Base-by-base conservation (phyloP, 768 basidiomycete genomes). In the Auriscalpium vulgare region DNA sequence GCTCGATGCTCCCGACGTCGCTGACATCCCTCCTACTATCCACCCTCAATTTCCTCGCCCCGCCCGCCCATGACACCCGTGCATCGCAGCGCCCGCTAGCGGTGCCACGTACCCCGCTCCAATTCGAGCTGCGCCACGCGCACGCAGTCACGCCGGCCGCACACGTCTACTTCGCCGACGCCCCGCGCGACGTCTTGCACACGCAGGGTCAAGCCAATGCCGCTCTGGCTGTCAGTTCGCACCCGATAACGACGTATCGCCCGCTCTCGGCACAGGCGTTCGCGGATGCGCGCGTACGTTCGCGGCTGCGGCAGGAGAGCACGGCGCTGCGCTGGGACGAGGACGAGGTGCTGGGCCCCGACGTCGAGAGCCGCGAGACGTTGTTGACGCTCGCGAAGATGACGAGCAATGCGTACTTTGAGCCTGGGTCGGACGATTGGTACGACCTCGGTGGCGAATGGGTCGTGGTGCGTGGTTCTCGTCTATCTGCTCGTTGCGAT, bases 301-400 rank as follows among this genome's bases (percentile, higher is more conserved):
- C 74, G 45, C 71, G 73, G 63, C 65, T 68, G 51, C 65, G 69
- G 29, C 67, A 68, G 17, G 71, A 80, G 66, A 75, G 65, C 50
- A 70, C 72, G 14, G 59, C 66, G 3, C 53, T 82, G 29, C 65
- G 72, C 10, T 95, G 94, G 93, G 72, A 82, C 13, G 78, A 82
- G 47, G 75, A 76, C 21, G 79, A 87, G 37, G 76, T 89, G 0
- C 64, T 67, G 6, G 84, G 79, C 1, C 95, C 95, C 1, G 85
- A 97, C 64, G 78, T 88, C 4, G 73, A 74, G 16, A 82, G 84
- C 63, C 79, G 88, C 37, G 78, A 84, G 62, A 87, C 91, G 1
- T 69, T 97, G 8, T 76, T 84, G 11, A 72, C 81, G 29, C 75
- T 97, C 14, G 93, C 90, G 17, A 92, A 88, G 80, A 97, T 98